phyloP scores from a whole-genome alignment of 1,284 basidiomycete species.

The Ganoderma resinaceum region DNA sequence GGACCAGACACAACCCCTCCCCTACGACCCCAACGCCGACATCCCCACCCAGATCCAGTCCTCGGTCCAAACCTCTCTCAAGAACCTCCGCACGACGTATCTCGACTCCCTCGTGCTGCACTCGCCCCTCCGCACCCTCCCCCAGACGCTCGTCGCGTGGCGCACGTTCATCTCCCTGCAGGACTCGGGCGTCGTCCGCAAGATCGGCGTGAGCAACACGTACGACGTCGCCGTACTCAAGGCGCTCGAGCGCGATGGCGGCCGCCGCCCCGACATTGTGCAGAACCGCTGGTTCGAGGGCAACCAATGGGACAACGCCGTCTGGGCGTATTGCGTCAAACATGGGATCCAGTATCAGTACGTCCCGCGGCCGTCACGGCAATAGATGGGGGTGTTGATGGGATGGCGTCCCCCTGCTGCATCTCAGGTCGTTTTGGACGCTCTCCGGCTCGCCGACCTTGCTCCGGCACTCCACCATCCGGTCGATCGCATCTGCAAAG shows the following conservation, averaged over 20 bases:
- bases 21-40: slow-evolving; percentile 66
- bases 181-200: slow-evolving; percentile 64
- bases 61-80: slow-evolving; percentile 71
- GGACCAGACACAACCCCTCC: slow-evolving; percentile 70
- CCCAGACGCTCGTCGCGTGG: slow-evolving; percentile 74
- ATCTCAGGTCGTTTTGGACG: slow-evolving; percentile 83
- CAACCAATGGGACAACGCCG: slow-evolving; percentile 75
- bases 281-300: slow-evolving; percentile 87
- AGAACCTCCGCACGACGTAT: slow-evolving; percentile 71
- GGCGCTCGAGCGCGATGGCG: slow-evolving; percentile 57
- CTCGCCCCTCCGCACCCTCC: slow-evolving; percentile 67
- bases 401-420: neutral
- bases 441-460: slow-evolving; percentile 77
- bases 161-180: slow-evolving; percentile 63
- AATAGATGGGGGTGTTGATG: neutral
- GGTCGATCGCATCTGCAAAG: slow-evolving; percentile 52
- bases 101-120: slow-evolving; percentile 82
- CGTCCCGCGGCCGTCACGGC: slow-evolving; percentile 33
- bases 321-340: slow-evolving; percentile 60
- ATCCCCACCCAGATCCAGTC: slow-evolving; percentile 66
- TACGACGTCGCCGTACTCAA: slow-evolving; percentile 68
- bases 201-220: slow-evolving; percentile 80
- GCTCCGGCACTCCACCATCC: slow-evolving; percentile 55
- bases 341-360: slow-evolving; percentile 78
- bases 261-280: slow-evolving; percentile 66